Evolutionary conservation across 257 asterid species (phyloP).

Genomic region (Eustoma russellianum): DNA sequence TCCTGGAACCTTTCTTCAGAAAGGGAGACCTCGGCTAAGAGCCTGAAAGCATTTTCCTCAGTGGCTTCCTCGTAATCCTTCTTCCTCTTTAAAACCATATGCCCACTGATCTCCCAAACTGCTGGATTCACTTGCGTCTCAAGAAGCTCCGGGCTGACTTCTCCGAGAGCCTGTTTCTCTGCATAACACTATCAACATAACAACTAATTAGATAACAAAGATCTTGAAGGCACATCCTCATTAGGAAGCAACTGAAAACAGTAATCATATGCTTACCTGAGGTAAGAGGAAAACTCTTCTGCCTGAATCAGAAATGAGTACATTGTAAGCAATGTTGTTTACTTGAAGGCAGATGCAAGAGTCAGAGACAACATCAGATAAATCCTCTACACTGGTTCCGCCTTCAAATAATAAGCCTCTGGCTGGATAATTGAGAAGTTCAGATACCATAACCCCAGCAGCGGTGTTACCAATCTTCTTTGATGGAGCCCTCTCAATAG

Average conservation of each 20-base stretch:
- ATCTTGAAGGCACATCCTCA: not conserved
- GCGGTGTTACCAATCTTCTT: constrained; percentile 41
- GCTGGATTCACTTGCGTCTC: constrained; percentile 98
- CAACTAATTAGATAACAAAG: not conserved
- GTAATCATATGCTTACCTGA: constrained; percentile 38
- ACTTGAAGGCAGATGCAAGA: constrained; percentile 82
- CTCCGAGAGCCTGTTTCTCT: constrained; percentile 96
- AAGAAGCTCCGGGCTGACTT: constrained; percentile 75
- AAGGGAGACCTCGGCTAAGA: constrained; percentile 89
- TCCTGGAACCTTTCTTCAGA: constrained; percentile 84
- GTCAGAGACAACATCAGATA: constrained; percentile 62
- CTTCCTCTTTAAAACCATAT: constrained; percentile 88
- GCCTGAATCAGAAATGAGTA: constrained; percentile 76
- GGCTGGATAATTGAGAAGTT: constrained; percentile 71
- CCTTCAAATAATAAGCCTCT: constrained; percentile 77
- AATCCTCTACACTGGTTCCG: constrained; percentile 51
- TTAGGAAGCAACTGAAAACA: no score
- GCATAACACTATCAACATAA: constrained; percentile 69
- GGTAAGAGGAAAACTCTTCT: constrained; percentile 83
- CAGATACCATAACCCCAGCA: constrained; percentile 52
- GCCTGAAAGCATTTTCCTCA: constrained; percentile 85
- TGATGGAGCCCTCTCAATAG: constrained; percentile 27
- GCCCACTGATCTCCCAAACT: constrained; percentile 99
- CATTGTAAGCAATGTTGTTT: constrained; percentile 77
- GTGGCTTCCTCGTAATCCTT: constrained; percentile 77